Base-by-base conservation (phyloP, 768 basidiomycete species). In the Pleurotus giganteus region DNA sequence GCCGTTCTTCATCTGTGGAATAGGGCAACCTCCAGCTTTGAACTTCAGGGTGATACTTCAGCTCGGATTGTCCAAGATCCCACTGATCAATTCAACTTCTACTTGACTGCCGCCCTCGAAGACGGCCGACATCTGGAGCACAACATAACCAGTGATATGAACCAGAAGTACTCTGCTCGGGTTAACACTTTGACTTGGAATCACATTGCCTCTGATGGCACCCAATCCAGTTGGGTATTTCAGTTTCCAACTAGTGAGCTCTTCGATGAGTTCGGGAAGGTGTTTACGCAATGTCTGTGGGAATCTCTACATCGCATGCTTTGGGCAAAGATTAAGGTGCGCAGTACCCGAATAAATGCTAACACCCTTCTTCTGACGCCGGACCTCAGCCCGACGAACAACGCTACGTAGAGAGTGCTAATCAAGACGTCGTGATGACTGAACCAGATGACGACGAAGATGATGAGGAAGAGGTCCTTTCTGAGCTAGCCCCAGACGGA, bases 121-220 rank as follows among this genome's bases (percentile, higher is more conserved):
- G 75, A 76, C 2, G 78, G 76, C 1, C 69, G 78, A 42, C 57
- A 78, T 26, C 73, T 91, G 43, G 80, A 79, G 23, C 91, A 93
- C 70, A 73, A 72, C 58, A 77, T 93, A 47, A 68, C 74, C 19
- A 73, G 81, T 4, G 79, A 87, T 34, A 86, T 90, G 83, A 92
- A 89, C 61, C 84, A 85, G 61, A 78, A 79, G 31, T 87, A 82
- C 78, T 80, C 86, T 4, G 68, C 69, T 28, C 80, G 78, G 55
- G 78, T 84, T 66, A 66, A 69, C 44, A 89, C 94, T 3, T 78
- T 98, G 62, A 95, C 94, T 27, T 98, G 97, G 91, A 96, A 94
- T 60, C 78, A 92, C 66, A 65, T 80, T 37, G 75, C 75, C 36
- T 77, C 77, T n/a, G 69, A 74, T 27, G 77, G 77, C 26, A 70